phyloP scores from a whole-genome alignment of 306 rosid species.

The Spatholobus suberectus region DNA sequence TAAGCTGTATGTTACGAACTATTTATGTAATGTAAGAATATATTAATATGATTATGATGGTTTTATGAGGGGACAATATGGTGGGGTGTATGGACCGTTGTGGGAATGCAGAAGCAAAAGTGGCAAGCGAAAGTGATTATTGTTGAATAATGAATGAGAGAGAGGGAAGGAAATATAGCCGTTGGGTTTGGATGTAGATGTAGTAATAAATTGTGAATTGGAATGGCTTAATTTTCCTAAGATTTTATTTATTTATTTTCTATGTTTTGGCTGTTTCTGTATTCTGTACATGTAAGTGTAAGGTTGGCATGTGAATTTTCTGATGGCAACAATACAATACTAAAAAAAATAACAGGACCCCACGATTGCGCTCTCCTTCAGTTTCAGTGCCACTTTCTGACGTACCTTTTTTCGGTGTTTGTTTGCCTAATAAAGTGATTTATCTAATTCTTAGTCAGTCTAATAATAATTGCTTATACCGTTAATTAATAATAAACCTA shows the following conservation, averaged over 20 bases:
- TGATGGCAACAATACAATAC: constrained; percentile 33
- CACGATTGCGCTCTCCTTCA: constrained; percentile 33
- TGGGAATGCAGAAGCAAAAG: not conserved
- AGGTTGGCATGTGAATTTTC: constrained; percentile 47
- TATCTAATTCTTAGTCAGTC: not conserved
- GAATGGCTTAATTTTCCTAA: not conserved
- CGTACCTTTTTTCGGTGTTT: too few species aligned
- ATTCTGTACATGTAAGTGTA: not conserved
- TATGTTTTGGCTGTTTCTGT: not conserved
- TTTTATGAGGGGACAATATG: too few species aligned
- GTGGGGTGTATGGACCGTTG: too few species aligned
- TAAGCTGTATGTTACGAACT: not conserved
- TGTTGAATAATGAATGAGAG: constrained; percentile 22
- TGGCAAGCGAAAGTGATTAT: not conserved
- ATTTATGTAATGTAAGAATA: not conserved
- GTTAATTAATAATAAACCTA: not conserved
- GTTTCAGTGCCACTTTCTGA: constrained; percentile 36
- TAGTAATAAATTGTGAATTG: not conserved
- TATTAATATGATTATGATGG: constrained; percentile 23
- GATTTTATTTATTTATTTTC: not conserved
- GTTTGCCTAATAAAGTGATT: not conserved
- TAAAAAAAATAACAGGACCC: not conserved
- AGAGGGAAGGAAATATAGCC: constrained; percentile 46
- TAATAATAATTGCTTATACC: not conserved
- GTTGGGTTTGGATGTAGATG: constrained; percentile 32